These are phyloP conservation scores for Triticum urartu DNA, from an alignment of 176 grass and related monocot genomes.

Conservation along the genomic window DNA sequence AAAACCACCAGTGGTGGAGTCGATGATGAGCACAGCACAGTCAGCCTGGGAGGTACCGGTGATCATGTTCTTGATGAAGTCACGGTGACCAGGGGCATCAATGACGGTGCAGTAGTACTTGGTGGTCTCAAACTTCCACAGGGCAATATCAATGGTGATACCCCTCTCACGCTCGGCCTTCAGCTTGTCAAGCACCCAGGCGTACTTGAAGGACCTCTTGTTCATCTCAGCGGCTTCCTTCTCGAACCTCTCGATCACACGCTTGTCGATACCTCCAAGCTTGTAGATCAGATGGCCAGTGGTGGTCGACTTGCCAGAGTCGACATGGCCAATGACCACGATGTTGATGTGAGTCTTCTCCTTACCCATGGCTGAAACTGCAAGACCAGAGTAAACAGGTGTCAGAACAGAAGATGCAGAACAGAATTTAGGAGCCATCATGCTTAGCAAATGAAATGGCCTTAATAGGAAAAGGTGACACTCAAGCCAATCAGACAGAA, in stretches of 20 bases:
- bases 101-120: constrained; percentile 2
- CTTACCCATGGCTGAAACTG: constrained; percentile 7
- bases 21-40: neutral
- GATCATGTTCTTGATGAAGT: constrained; percentile 15
- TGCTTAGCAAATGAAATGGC: too few species aligned
- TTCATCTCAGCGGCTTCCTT: constrained; percentile 15
- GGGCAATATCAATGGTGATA: constrained; percentile 13
- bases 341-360: constrained; percentile 17
- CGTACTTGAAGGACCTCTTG: constrained; percentile 16
- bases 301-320: constrained; percentile 12
- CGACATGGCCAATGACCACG: constrained; percentile 15
- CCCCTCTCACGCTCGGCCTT: constrained; percentile 7
- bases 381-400: neutral
- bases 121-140: constrained; percentile 7
- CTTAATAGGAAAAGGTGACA: neutral
- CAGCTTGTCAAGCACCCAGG: constrained; percentile 17
- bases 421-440: neutral
- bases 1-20: constrained; percentile 13
- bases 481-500: neutral
- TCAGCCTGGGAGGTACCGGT: constrained; percentile 1
- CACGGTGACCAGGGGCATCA: constrained; percentile 4
- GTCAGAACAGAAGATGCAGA: neutral
- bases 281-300: constrained; percentile 13
- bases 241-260: constrained; percentile 14
- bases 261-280: constrained; percentile 16